Conservation (phyloP, 371 early-diverging fungal genomes). For the Zopfochytrium polystomum region DNA sequence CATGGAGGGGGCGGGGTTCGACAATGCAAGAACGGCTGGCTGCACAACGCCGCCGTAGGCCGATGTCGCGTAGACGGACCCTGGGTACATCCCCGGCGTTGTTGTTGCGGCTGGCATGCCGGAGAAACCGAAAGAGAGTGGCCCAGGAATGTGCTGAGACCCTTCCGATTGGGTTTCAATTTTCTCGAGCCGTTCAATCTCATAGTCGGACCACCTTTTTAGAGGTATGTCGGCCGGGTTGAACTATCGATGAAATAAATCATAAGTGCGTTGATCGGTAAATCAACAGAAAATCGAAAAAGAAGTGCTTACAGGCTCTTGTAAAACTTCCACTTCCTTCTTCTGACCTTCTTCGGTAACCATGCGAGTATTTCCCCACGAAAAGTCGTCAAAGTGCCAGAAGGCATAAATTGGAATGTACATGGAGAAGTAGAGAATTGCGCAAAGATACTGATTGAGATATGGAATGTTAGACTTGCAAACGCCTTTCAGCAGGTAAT, state of each 20-base stretch:
- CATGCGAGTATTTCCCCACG: constrained; percentile 96
- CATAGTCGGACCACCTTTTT: constrained; percentile 89
- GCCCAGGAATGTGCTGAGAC: constrained; percentile 27
- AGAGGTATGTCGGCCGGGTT: constrained; percentile 83
- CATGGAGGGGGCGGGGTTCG: too few relatives aligned
- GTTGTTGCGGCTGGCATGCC: constrained; percentile 9
- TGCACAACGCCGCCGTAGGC: constrained; percentile 22
- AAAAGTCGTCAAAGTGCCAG: constrained; percentile 97
- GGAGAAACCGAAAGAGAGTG: too few relatives aligned
- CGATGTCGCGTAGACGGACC: constrained; percentile 14
- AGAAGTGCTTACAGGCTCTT: too few relatives aligned
- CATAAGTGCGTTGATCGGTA: too few relatives aligned
- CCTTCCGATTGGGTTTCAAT: constrained; percentile 19
- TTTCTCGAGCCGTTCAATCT: constrained; percentile 31
- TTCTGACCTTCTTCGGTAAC: constrained; percentile 76
- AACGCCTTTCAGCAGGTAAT: not conserved
- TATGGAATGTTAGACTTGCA: not conserved
- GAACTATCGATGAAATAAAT: too few relatives aligned
- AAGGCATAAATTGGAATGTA: too few relatives aligned
- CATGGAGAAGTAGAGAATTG: constrained; percentile 49
- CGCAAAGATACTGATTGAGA: constrained; percentile 35
- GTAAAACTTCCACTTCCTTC: constrained; percentile 45
- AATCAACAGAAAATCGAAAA: constrained; percentile 64
- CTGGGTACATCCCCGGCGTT: not conserved
- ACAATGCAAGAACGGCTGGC: too few relatives aligned